phyloP scores from a whole-genome alignment of 2,329 filamentous ascomycete species.

The Botrytis medusae region DNA sequence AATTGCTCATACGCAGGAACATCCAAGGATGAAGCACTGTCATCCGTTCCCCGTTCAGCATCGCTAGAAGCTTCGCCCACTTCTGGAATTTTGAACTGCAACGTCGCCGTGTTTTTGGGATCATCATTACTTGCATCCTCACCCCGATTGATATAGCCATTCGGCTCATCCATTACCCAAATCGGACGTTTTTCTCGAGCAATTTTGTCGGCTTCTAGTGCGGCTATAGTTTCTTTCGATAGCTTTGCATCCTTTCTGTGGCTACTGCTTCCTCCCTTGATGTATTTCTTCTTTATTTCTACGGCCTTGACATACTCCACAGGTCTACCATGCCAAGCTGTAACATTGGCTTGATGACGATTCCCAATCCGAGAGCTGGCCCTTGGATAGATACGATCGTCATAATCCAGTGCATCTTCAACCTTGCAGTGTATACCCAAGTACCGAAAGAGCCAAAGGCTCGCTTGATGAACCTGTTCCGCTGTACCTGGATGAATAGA shows the following conservation, averaged over 20 bases:
- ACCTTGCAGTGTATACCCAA: conserved; percentile 92
- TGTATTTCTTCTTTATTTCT: conserved; percentile 77
- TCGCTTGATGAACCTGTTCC: conserved; percentile 88
- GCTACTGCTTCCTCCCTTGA: conserved; percentile 50
- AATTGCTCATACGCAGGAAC: conserved; percentile 46
- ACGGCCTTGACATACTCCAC: conserved; percentile 88
- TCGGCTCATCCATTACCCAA: conserved; percentile 89
- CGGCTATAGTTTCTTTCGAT: conserved; percentile 76
- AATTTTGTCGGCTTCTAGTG: conserved; percentile 77
- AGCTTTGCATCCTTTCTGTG: conserved; percentile 75
- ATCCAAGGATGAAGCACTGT: conserved; percentile 36
- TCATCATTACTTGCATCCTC: conserved; percentile 73
- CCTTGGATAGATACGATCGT: conserved; percentile 94
- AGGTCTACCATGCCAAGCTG: conserved; percentile 80
- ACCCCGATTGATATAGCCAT: conserved; percentile 81
- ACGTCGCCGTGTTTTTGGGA: conserved; percentile 69
- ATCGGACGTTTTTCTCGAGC: conserved; percentile 81
- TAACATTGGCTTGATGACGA: conserved; percentile 84
- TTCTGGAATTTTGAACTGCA: conserved; percentile 76
- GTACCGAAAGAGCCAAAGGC: conserved; percentile 95
- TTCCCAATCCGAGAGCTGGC: conserved; percentile 90
- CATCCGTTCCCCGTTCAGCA: conserved; percentile 42
- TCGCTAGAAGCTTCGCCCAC: conserved; percentile 46
- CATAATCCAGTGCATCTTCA: conserved; percentile 93
- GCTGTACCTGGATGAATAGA: conserved; percentile 63